Percentiles rank a stretch among this genome's conserved stretches.
Evolutionary conservation across 352 stramenopile genomes (phyloP).

Genomic region (Bremia lactucae): DNA sequence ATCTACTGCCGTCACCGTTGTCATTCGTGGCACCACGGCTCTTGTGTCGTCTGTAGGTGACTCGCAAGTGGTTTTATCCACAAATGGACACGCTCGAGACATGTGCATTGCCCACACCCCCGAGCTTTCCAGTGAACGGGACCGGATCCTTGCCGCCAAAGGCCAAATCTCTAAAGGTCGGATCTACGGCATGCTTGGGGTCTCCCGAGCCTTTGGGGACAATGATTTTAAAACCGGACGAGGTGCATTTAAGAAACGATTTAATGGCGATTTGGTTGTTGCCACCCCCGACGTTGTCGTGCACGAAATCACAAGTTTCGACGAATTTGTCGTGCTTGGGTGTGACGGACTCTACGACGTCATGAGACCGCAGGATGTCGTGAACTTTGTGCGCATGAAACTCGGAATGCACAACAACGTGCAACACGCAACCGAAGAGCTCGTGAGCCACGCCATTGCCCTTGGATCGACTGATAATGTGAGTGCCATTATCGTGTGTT

Average conservation of each 20-base stretch:
- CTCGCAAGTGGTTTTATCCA: slow-evolving; percentile 70
- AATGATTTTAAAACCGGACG: slow-evolving; percentile 79
- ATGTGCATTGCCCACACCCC: slow-evolving; percentile 67
- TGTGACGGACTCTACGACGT: slow-evolving; percentile 83
- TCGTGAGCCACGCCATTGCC: slow-evolving; percentile 73
- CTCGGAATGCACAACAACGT: slow-evolving; percentile 55
- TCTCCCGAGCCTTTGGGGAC: slow-evolving; percentile 78
- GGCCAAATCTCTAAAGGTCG: slow-evolving; percentile 73
- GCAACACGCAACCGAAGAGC: slow-evolving; percentile 70
- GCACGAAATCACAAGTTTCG: slow-evolving; percentile 35
- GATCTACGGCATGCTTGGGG: slow-evolving; percentile 76
- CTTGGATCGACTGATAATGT: slow-evolving; percentile 80
- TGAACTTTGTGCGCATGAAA: slow-evolving; percentile 74
- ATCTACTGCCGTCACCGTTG: slow-evolving; percentile 53
- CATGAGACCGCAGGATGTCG: slow-evolving; percentile 68
- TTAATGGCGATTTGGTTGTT: slow-evolving; percentile 74
- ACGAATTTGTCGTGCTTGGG: slow-evolving; percentile 77
- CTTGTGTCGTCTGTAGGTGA: slow-evolving; percentile 68
- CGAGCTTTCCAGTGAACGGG: slow-evolving; percentile 50
- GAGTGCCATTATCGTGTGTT: slow-evolving; percentile 66
- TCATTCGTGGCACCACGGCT: slow-evolving; percentile 40
- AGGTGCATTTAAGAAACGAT: slow-evolving; percentile 70
- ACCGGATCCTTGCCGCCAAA: slow-evolving; percentile 72
- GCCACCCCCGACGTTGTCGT: slow-evolving; percentile 57
- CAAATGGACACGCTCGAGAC: slow-evolving; percentile 36